Evolutionary conservation across 352 stramenopile genomes (phyloP), one percentile per base, ranked within the genome.

Genomic region (Thraustotheca clavata): DNA sequence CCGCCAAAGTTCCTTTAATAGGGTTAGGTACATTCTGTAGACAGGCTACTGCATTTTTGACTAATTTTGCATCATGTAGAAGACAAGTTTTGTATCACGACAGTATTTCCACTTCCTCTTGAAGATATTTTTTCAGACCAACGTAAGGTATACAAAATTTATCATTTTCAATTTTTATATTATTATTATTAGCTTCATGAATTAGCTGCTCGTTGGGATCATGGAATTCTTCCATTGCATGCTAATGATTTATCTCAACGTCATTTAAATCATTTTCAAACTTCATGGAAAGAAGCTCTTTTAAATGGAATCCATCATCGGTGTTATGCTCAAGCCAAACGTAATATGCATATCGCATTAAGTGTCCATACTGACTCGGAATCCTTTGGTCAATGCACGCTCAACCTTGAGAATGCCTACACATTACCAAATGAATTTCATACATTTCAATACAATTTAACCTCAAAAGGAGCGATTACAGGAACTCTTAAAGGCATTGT

Each of bases 81-180:
- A 22, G 39, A 41, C 16, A 29, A 54, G 8, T 16, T 41, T n/a
- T 12, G 41, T 31, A 16, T 65, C 16, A 54, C 5, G 18, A 86
- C 89, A 24, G 60, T 93, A 2, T 93, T 93, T 43, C 81, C 81
- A 0, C 61, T 93, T n/a, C 84, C 84, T 14, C 87, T 77, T 40
- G 81, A 91, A 73, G 84, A 93, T 66, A 76, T 89, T 4, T 86
- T 93, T 27, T 74, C 84, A 0, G 73, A 84, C 14, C 81, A 93
- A 57, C 78, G 81, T 54, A 93, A 93, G 66, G 62, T 93, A 26
- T 74, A 76, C 49, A 12, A 12, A 7, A 5, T 3, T 11, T 57
- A 32, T 40, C 24, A 2, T 40, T 2, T 59, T 14, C n/a, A 7
- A 6, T 52, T n/a, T 8, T 59, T 35, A 46, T 16, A 59, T n/a